Percentiles rank a stretch among this genome's conserved stretches.
Evolutionary conservation across 2,329 filamentous ascomycete species (phyloP).

Genomic region (Massarina eburnea): DNA sequence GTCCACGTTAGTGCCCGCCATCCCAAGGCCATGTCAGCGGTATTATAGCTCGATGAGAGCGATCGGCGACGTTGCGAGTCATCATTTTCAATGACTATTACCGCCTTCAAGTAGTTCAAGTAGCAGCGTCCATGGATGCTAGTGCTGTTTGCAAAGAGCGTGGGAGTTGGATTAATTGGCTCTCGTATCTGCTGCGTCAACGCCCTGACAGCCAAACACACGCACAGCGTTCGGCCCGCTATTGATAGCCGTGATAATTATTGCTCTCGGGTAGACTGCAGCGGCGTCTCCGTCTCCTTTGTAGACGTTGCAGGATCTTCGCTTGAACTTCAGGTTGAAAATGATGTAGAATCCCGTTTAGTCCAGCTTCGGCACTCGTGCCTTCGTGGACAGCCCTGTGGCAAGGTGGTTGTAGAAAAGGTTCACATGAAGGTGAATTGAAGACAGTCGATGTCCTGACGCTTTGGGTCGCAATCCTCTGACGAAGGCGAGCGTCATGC

Average conservation of each 20-base stretch:
- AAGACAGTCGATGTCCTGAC: background rate
- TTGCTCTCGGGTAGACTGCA: constrained; percentile 8
- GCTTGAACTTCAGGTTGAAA: background rate
- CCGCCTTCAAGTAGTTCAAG: constrained; percentile 11
- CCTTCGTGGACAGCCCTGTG: constrained; percentile 1
- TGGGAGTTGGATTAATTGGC: background rate
- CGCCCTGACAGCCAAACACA: background rate
- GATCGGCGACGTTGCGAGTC: background rate
- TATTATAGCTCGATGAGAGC: constrained; percentile 21
- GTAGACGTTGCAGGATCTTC: constrained; percentile 3
- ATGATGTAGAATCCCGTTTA: constrained; percentile 1
- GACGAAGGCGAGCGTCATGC: constrained; percentile 7
- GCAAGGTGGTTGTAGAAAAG: background rate
- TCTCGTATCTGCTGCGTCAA: background rate
- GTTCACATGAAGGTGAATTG: background rate
- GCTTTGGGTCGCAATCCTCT: constrained; percentile 1
- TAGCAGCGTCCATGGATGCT: constrained; percentile 4
- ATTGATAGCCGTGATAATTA: constrained; percentile 7
- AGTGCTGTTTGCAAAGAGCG: background rate
- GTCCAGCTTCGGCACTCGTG: constrained; percentile 12
- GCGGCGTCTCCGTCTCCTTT: background rate
- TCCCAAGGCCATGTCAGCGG: constrained; percentile 40
- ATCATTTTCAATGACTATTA: constrained; percentile 12
- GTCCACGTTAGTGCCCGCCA: constrained; percentile 8
- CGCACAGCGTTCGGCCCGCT: constrained; percentile 9